Evolutionary conservation across 192 early-diverging fungal genomes (phyloP), one percentile per base, ranked within the genome.

Genomic region (Backusella parvicylindrica): DNA sequence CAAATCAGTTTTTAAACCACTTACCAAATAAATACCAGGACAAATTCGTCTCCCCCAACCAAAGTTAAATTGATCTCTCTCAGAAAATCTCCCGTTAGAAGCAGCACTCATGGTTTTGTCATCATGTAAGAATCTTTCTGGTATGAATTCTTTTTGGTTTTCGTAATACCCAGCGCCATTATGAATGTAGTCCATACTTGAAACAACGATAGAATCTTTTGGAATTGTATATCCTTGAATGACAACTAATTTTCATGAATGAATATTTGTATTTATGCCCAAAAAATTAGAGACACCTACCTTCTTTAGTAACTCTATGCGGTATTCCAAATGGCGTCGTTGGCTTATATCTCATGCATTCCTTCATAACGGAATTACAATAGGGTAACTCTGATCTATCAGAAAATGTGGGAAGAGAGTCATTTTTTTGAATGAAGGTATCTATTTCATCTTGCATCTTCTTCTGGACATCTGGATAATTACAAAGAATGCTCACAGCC

Each of bases 131-230:
- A 32, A 77, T 35, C 88, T 87, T 31, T 83, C 82, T 5, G 88
- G 88, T 49, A 76, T 75, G 26, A 88, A 89, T 66, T 79, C 77
- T 9, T 85, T 78, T 6, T 87, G 87, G 0, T 82, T 60, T 0
- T 78, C 74, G 49, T 82, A 89, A 71, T 49, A 15, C 3, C 18
- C 21, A n/a, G 75, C 37, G 23, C 77, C 49, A 28, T 28, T 64
- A 65, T 89, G 83, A 74, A 88, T 81, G 0, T 83, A 78, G 75
- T 84, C 86, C 64, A 87, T 69, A 50, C 88, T 84, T 49, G 82
- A 78, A 43, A 83, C 72, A 11, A 88, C 73, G 70, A 74, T 74
- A 7, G 85, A 41, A 0, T 82, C 81, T 69, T 86, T 85, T 33
- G 88, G 87, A 35, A 89, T 77, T 16, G 79, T 79, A 76, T 84